Evolutionary conservation across 768 basidiomycete genomes (phyloP), one percentile per base, ranked within the genome.

Genomic region (Tulasnella sp.): DNA sequence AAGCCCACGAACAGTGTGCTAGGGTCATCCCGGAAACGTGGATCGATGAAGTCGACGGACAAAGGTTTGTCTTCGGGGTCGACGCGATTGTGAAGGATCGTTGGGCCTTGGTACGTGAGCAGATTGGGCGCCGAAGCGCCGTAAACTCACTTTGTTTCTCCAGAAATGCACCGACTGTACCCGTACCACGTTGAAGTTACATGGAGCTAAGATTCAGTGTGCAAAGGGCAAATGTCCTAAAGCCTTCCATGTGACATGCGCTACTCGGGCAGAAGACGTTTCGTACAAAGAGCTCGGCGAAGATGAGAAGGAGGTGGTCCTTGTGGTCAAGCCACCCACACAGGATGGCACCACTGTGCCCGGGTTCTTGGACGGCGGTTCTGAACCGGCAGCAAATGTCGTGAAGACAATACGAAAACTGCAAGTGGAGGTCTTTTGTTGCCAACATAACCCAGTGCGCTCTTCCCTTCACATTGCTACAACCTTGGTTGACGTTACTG

Each of bases 231-330:
- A 92, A 70, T 97, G 93, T 64, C 76, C 86, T 9, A 87, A 86
- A 66, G 87, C 93, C 0, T 96, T 90, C 71, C 94, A 98, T 65
- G 84, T 96, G 27, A 84, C 82, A 2, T 99, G 96, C 67, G 94
- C 96, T 0, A 72, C 75, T 39, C 75, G 79, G 17, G 69, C 68
- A 9, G 70, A 71, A 2, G 66, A 70, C 3, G 78, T 87, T 40
- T 71, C 79, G 21, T 89, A 82, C 63, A 69, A 68, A 1, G 73
- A 85, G 32, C 45, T 82, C n/a, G 71, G 75, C 48, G 83, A 85
- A 63, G 77, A 87, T 0, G 83, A 87, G 69, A 88, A 88, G 70
- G 84, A 89, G 62, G 85, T 90, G 4, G 76, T 89, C 12, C 68
- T 87, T 34, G 62, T 82, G 41, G 81, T 34, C 14, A 45, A 46